Base-by-base conservation (phyloP, 306 rosid genomes). In the Gastrolobium villosum region DNA sequence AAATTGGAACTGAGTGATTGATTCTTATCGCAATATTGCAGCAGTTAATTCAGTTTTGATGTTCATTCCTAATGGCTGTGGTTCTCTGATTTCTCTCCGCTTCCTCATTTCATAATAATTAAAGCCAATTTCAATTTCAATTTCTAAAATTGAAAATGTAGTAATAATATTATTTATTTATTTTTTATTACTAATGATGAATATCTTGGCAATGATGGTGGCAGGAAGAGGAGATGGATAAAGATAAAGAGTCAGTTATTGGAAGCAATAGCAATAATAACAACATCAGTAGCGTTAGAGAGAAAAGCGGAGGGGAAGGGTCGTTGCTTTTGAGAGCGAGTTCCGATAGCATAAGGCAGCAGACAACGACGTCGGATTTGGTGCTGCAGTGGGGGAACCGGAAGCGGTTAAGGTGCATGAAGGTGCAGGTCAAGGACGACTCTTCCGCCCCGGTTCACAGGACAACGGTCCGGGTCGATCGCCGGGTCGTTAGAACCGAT, bases 351-450 rank as follows among this genome's bases (percentile, higher is more conserved):
- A 20, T 74, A 5, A 79, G 88, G n/a, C 90, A 79, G 7, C 90
- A 79, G 7, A 83, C 84, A 78, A 80, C 98, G 76, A 67, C 96
- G 76, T 83, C 95, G 8, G 93, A 90, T 78, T 89, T 90, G 70
- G 91, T 85, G 43, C 67, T 94, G 81, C 93, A 86, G 86, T 94
- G 98, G 98, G 98, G 98, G 63, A 94, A 90, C 75, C 93, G 97
- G 79, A 94, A 94, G 88, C 89, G 98, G 77, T 87, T 92, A 43
- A 72, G 98, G 83, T 94, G 97, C 57, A 94, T 89, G 98, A 94
- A 94, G 90, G 89, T 90, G 77, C 98, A 90, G 94, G 96, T 87
- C 10, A 91, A 87, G 69, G 94, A 90, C 75, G 84, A 88, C 60
- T 79, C 90, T 26, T 32, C 91, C 57, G 79, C 74, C 10, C 87